Evolutionary conservation across 2,329 filamentous ascomycete species (phyloP).

Genomic region (Calonectria multiphialidica): DNA sequence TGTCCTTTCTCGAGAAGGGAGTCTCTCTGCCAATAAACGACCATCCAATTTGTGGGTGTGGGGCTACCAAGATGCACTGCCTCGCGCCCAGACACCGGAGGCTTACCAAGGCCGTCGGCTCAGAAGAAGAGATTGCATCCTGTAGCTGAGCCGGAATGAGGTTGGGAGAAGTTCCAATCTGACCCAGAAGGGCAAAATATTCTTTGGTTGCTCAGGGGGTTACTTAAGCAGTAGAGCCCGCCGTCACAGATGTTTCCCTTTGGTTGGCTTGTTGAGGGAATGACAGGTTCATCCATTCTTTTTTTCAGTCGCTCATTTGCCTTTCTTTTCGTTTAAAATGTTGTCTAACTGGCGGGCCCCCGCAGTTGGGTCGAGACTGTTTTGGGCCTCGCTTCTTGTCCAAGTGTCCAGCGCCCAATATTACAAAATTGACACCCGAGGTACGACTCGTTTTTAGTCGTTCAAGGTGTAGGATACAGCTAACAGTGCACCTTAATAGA

Average conservation of each 20-base stretch:
- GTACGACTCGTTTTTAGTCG: slow-evolving; percentile 29
- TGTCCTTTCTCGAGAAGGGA: no score
- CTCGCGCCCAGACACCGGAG: slow-evolving; percentile 44
- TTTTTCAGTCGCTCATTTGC: neutral
- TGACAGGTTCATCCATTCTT: neutral
- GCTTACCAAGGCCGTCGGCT: slow-evolving; percentile 33
- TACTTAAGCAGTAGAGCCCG: neutral
- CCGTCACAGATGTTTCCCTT: neutral
- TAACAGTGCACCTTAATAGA: slow-evolving; percentile 45
- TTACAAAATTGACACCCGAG: slow-evolving; percentile 48
- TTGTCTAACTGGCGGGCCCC: slow-evolving; percentile 12
- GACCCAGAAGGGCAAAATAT: neutral
- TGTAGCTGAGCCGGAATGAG: slow-evolving; percentile 4
- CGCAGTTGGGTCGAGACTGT: slow-evolving; percentile 26
- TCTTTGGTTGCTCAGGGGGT: neutral
- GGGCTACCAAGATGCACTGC: slow-evolving; percentile 39
- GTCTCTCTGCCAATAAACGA: neutral
- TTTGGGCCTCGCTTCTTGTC: slow-evolving; percentile 28
- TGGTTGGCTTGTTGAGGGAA: neutral
- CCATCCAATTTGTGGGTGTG: neutral
- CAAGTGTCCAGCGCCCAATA: slow-evolving; percentile 40
- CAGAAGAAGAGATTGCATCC: neutral
- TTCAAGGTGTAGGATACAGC: neutral
- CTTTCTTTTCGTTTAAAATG: slow-evolving; percentile 20
- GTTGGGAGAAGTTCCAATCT: neutral